These are phyloP conservation scores for Platismatia glauca DNA, from an alignment of 495 filamentous ascomycete genomes.

Conservation along the genomic window DNA sequence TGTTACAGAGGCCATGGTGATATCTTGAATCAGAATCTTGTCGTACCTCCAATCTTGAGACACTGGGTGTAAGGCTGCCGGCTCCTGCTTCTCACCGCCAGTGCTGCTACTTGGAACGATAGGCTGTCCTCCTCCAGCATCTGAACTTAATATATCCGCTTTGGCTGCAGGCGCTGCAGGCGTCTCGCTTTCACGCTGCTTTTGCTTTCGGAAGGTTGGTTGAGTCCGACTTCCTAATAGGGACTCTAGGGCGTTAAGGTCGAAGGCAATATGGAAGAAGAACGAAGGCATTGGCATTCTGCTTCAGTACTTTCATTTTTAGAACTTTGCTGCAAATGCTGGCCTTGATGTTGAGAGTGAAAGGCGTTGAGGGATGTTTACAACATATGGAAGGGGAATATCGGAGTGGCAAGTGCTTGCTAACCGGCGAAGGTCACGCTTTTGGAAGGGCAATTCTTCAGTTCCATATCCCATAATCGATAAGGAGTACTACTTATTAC, in stretches of 20 bases:
- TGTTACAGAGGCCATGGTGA: slow-evolving; percentile 49
- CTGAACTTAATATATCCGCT: not conserved
- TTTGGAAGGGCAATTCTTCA: not conserved
- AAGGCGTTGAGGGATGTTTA: not conserved
- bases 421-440: not conserved
- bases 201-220: not conserved
- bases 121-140: not conserved
- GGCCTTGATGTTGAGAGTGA: not conserved
- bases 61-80: slow-evolving; percentile 18
- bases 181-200: not conserved
- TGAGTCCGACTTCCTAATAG: not conserved
- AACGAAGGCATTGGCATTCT: slow-evolving; percentile 60
- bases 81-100: not conserved
- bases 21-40: slow-evolving; percentile 53
- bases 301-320: slow-evolving; percentile 10
- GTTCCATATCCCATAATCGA: not conserved
- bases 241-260: slow-evolving; percentile 40
- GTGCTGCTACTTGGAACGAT: not conserved
- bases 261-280: slow-evolving; percentile 85
- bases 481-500: not conserved
- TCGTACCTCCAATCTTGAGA: slow-evolving; percentile 56
- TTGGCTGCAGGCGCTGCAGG: not conserved
- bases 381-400: not conserved
- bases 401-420: not conserved
- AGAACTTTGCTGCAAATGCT: not conserved